Evolutionary conservation across 495 filamentous ascomycete species (phyloP), one percentile per base, ranked within the genome.

Genomic region (Penicillium chermesinum): DNA sequence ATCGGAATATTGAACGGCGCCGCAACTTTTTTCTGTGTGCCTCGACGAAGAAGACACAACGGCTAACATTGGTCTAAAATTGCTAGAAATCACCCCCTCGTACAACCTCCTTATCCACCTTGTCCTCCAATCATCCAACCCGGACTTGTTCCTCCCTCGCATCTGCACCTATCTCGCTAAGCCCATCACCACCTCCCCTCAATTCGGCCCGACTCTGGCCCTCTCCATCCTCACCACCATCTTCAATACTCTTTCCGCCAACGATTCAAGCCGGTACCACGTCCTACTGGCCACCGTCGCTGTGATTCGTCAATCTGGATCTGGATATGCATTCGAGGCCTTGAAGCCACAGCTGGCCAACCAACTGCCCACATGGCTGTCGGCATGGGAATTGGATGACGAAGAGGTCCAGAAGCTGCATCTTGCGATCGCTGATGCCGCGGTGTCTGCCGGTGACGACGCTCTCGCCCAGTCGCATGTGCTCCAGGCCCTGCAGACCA

Each of bases 81-180:
- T 18, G 21, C 48, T 54, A 85, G 91, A 97, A 69, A 91, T 97
- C 65, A 88, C 85, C 44, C 81, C 90, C 27, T 87, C 93, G 30
- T 96, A 96, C 75, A 96, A 97, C 73, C 86, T 96, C 52, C 84
- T 99, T 54, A 78, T 96, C 52, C 89, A 97, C 74, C 83, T 99
- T 19, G 76, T 94, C 58, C 79, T 86, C 54, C 89, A 94, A 69
- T 85, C 88, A 33, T 80, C 85, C 53, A 84, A 90, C 53, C 76
- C 85, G 49, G 81, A 88, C 64, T 87, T 83, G 63, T 90, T 90
- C 73, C 86, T 99, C 20, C 83, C 89, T 39, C 77, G 75, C 55
- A 81, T 99, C 56, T 96, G 93, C 76, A 74, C 81, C 51, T 87
- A 91, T 69, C 88, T 97, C 57, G 84, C 82, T 48, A 83, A 83